Evolutionary conservation across 306 rosid genomes (phyloP).

Genomic region (Biancaea sappan): DNA sequence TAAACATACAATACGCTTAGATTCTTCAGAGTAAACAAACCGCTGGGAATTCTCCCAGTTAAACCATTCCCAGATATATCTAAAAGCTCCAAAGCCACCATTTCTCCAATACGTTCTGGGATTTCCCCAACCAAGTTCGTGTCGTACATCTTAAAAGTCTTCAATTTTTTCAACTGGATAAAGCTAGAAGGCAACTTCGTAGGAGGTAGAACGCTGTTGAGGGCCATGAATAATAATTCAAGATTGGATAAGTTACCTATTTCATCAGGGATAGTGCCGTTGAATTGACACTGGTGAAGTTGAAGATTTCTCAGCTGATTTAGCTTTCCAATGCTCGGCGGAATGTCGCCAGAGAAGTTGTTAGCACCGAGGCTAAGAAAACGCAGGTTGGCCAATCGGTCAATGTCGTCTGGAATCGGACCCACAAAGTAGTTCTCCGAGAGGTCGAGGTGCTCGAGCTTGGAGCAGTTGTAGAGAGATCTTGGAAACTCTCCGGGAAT

Average conservation of each 20-base stretch:
- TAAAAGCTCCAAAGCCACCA: conserved; percentile 40
- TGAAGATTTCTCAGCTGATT: conserved; percentile 36
- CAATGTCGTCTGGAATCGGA: conserved; percentile 41
- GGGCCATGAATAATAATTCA: not conserved
- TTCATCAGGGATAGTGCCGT: conserved; percentile 46
- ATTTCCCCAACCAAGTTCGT: conserved; percentile 49
- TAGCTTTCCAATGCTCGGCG: conserved; percentile 43
- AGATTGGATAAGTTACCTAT: conserved; percentile 55
- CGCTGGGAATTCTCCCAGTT: conserved; percentile 48
- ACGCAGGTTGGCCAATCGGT: conserved; percentile 38
- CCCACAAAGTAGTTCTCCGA: conserved; percentile 44
- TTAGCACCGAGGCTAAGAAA: conserved; percentile 41
- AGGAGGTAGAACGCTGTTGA: not conserved
- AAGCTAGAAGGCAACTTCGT: conserved; percentile 39
- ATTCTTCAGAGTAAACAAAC: conserved; percentile 48
- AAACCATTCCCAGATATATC: conserved; percentile 37
- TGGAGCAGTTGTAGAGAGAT: conserved; percentile 47
- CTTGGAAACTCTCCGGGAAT: conserved; percentile 47
- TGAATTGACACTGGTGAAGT: conserved; percentile 3
- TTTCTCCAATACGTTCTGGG: conserved; percentile 44
- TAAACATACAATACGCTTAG: conserved; percentile 35
- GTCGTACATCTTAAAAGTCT: not conserved
- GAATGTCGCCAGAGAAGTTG: conserved; percentile 53
- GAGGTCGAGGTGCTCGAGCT: conserved; percentile 44
- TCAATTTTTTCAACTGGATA: conserved; percentile 48